Percentiles rank a stretch among this genome's conserved stretches.
phyloP scores from a whole-genome alignment of 768 basidiomycete species.

The Rossbeevera mucosa region DNA sequence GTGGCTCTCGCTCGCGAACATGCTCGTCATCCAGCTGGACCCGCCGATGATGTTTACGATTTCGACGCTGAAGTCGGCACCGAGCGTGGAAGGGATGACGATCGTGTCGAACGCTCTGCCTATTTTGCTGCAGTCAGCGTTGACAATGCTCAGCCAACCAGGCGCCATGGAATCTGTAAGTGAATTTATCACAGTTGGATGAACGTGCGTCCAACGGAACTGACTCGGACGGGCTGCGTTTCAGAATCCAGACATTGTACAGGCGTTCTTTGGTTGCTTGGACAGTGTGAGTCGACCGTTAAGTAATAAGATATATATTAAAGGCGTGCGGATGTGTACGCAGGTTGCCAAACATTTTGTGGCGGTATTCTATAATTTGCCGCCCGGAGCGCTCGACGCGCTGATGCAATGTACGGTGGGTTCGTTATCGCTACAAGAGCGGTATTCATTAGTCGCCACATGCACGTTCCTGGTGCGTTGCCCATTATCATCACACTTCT shows the following conservation, averaged over 20 bases:
- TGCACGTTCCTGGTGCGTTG: constrained; percentile 74
- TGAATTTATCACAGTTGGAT: neutral
- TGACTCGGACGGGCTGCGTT: constrained; percentile 4
- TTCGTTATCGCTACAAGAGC: constrained; percentile 69
- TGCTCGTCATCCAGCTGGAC: constrained; percentile 77
- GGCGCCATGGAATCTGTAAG: constrained; percentile 70
- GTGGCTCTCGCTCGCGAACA: constrained; percentile 81
- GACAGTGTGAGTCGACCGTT: constrained; percentile 71
- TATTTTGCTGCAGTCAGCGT: constrained; percentile 53
- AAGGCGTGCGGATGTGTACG: neutral
- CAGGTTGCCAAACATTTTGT: constrained; percentile 58
- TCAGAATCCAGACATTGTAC: constrained; percentile 89
- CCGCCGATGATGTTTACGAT: constrained; percentile 48
- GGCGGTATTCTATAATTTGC: constrained; percentile 54
- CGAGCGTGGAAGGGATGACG: constrained; percentile 49
- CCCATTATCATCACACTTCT: neutral
- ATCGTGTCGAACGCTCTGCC: constrained; percentile 55
- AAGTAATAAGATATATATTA: too few species aligned
- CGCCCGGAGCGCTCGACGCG: constrained; percentile 58
- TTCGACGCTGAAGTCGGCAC: constrained; percentile 46
- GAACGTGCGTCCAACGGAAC: neutral
- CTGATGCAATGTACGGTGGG: constrained; percentile 66
- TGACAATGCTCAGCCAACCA: constrained; percentile 48
- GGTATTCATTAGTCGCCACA: constrained; percentile 80
- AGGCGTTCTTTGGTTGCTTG: constrained; percentile 81